Conservation (phyloP, 2,329 filamentous ascomycete species). For the Colletotrichum incanum region DNA sequence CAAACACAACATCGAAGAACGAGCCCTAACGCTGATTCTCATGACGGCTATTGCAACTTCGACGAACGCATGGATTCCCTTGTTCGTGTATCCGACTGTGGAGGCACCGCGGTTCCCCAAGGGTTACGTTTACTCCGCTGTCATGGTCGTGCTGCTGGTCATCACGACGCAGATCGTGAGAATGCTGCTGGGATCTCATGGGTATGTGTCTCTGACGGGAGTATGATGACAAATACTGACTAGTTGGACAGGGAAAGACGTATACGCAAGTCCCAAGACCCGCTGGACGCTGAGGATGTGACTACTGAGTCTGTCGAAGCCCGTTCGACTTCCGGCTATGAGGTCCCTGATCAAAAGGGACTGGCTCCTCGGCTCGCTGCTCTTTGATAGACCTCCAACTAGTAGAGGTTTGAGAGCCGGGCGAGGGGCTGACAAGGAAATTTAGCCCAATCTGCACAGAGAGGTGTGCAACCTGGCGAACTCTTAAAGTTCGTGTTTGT, state of each 20-base stretch:
- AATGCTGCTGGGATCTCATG: conserved; percentile 36
- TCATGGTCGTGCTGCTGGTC: conserved; percentile 52
- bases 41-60: conserved; percentile 70
- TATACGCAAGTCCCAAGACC: not conserved
- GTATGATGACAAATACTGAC: not conserved
- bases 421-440: not conserved
- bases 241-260: not conserved
- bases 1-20: conserved; percentile 60
- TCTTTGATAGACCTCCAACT: not conserved
- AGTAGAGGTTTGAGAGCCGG: fast-evolving
- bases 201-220: not conserved
- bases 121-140: conserved; percentile 57
- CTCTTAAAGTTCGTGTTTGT: not conserved
- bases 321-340: not conserved
- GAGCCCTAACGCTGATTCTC: conserved; percentile 65
- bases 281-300: not conserved
- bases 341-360: not conserved
- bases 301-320: not conserved
- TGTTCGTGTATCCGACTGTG: conserved; percentile 65
- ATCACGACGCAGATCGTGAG: conserved; percentile 47
- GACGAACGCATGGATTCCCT: conserved; percentile 69
- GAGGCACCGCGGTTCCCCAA: conserved; percentile 61
- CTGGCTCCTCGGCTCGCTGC: not conserved
- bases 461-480: not conserved
- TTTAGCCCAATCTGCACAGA: not conserved